These are phyloP conservation scores for Symbiodinium pilosum DNA, from an alignment of 73 alveolate species.

Conservation along the genomic window DNA sequence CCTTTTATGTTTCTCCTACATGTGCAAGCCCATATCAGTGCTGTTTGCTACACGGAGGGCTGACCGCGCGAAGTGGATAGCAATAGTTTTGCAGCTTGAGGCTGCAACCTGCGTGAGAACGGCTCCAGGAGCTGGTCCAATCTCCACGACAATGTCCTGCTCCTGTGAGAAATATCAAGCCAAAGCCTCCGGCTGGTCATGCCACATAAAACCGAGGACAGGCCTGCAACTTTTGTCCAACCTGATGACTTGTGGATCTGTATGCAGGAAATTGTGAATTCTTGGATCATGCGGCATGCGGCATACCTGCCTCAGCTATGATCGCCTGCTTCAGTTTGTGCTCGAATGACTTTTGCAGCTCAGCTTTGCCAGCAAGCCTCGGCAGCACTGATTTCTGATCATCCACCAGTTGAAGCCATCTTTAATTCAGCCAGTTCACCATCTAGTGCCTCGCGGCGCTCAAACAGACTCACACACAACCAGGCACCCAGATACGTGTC, in stretches of 20 bases:
- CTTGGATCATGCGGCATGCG: no score
- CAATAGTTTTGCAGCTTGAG: no score
- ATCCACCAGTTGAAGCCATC: neutral
- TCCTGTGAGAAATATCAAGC: neutral
- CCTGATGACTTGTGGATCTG: neutral
- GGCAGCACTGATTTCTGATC: neutral
- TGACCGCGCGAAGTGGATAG: no score
- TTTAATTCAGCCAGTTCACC: neutral
- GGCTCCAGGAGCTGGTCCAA: neutral
- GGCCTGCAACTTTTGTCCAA: neutral
- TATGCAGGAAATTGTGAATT: no score
- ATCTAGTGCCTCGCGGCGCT: no score
- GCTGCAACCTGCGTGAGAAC: neutral
- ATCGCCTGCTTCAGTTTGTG: constrained; percentile 32
- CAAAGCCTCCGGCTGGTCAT: neutral
- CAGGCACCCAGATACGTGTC: no score
- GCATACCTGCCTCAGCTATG: constrained; percentile 29
- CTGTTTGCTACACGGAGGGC: no score
- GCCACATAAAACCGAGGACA: neutral
- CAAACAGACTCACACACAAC: no score
- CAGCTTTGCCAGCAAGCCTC: constrained; percentile 56
- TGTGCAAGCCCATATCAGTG: no score
- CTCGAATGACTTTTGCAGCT: neutral
- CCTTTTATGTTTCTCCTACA: no score
- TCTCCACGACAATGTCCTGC: neutral